Percentiles rank a stretch among this genome's conserved stretches.
phyloP scores from a whole-genome alignment of 176 grass and related monocot species.

The Musa itinerans region DNA sequence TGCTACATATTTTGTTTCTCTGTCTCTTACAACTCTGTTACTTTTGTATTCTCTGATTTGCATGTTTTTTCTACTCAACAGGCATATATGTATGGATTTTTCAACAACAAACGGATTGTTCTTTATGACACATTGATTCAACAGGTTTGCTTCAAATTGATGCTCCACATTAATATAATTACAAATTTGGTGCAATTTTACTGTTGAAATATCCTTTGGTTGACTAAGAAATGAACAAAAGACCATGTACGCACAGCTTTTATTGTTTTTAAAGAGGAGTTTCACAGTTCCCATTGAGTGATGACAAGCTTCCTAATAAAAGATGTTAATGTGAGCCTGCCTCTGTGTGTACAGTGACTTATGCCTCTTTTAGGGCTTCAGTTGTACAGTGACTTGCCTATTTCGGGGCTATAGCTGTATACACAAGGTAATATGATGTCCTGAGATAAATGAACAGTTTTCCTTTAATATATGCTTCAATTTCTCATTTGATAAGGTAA shows the following conservation, averaged over 20 bases:
- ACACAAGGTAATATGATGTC: no score
- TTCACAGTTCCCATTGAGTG: background rate
- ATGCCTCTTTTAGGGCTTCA: background rate
- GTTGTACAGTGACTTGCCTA: background rate
- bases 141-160: constrained; percentile 42
- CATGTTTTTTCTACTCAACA: constrained; percentile 28
- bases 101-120: constrained; percentile 98
- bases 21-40: background rate
- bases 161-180: background rate
- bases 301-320: background rate
- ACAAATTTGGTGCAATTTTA: background rate
- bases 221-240: background rate
- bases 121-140: constrained; percentile 99
- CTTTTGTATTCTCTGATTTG: background rate
- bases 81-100: constrained; percentile 99
- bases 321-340: background rate
- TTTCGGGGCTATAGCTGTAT: no score
- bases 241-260: background rate
- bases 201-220: background rate
- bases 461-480: no score
- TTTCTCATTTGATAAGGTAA: no score
- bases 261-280: no score
- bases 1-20: background rate
- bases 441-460: no score
- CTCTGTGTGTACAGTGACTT: background rate